These are phyloP conservation scores for Chimonanthus salicifolius DNA, from an alignment of 164 flowering plant species.

Conservation along the genomic window DNA sequence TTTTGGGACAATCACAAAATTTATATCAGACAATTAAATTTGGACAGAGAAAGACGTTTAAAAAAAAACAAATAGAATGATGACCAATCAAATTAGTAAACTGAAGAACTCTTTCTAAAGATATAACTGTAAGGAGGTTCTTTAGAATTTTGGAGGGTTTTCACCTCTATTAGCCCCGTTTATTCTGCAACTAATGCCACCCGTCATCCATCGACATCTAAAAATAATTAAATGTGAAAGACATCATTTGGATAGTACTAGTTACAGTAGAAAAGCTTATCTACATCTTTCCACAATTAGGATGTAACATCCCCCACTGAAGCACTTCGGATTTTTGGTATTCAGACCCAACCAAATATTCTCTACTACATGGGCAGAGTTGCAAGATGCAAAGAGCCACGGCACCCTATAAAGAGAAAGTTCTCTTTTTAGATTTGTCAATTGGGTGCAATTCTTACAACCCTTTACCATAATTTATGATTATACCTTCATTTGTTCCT, in stretches of 20 bases:
- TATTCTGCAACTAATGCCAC: too few relatives aligned
- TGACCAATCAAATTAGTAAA: too few relatives aligned
- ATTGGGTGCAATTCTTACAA: not conserved
- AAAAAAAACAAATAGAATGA: too few relatives aligned
- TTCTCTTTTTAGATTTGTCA: not conserved
- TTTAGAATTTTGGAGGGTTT: too few relatives aligned
- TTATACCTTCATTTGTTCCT: not conserved
- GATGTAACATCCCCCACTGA: not conserved
- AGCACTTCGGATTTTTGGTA: not conserved
- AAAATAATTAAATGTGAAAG: not conserved
- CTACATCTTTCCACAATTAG: not conserved
- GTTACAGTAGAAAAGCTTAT: too few relatives aligned
- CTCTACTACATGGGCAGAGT: not conserved
- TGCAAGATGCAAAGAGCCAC: not conserved
- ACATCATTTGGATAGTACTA: not conserved
- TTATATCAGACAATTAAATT: too few relatives aligned
- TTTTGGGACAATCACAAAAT: too few relatives aligned
- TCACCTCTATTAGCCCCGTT: too few relatives aligned
- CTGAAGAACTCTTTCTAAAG: too few relatives aligned
- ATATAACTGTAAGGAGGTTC: too few relatives aligned
- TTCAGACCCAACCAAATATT: not conserved
- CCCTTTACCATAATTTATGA: not conserved
- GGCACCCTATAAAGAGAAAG: not conserved
- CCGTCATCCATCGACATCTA: too few relatives aligned
- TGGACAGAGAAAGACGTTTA: too few relatives aligned